Percentiles rank a stretch among this genome's conserved stretches.
Conservation (phyloP, 2,329 filamentous ascomycete species). For the Colletotrichum euphorbiae region DNA sequence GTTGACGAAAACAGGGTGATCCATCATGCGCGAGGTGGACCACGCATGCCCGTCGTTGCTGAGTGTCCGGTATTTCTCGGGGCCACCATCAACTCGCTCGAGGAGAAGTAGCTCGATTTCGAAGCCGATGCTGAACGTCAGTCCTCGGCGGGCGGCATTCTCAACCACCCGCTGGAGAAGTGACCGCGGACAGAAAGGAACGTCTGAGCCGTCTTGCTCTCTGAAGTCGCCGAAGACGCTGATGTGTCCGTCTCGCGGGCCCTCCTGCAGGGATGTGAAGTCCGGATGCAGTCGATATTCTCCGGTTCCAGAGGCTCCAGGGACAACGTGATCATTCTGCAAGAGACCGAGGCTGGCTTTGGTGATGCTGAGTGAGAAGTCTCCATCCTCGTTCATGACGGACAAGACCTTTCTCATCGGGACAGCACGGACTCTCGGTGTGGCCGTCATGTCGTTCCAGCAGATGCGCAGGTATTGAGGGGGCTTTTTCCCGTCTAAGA, state of each 20-base stretch:
- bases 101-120: slow-evolving; percentile 86
- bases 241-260: slow-evolving; percentile 70
- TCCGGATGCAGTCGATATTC: slow-evolving; percentile 77
- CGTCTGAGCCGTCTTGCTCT: slow-evolving; percentile 62
- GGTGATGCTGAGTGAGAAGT: slow-evolving; percentile 69
- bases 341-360: slow-evolving; percentile 74
- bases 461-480: slow-evolving; percentile 78
- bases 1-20: slow-evolving; percentile 65
- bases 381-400: slow-evolving; percentile 57
- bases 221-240: slow-evolving; percentile 76
- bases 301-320: slow-evolving; percentile 68
- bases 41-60: slow-evolving; percentile 76
- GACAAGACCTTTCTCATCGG: slow-evolving; percentile 69
- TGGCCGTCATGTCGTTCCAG: slow-evolving; percentile 84
- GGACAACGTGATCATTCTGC: slow-evolving; percentile 71
- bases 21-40: slow-evolving; percentile 73
- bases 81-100: slow-evolving; percentile 52
- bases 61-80: slow-evolving; percentile 56
- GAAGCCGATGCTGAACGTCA: slow-evolving; percentile 78
- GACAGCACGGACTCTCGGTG: slow-evolving; percentile 73
- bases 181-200: slow-evolving; percentile 73
- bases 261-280: slow-evolving; percentile 68
- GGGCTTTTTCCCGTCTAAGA: slow-evolving; percentile 61
- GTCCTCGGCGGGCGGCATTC: slow-evolving; percentile 60
- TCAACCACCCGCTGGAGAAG: slow-evolving; percentile 67